Base-by-base conservation (phyloP, 257 asterid genomes). In the Knoxia roxburghii region DNA sequence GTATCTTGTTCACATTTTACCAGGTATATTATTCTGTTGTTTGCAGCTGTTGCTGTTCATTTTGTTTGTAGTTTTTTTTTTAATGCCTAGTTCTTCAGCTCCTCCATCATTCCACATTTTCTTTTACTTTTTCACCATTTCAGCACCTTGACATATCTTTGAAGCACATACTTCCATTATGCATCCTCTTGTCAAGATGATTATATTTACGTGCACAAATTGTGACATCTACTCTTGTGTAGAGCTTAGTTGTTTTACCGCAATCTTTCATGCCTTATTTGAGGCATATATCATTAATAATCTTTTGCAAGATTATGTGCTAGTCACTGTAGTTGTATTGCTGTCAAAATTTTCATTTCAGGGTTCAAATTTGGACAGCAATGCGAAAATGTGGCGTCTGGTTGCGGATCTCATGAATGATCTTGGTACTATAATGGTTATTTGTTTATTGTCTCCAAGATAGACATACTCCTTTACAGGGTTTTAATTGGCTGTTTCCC, bases 381-480 rank as follows among this genome's bases (percentile, higher is more conserved):
- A 85, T 82, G 99, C 99, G 67, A 93, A 93, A 85, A 93, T 86
- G 96, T 93, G 99, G 97, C 99, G 99, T 64, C 89, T 93, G 71
- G 96, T 90, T 78, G 97, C 99, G 46, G 99, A 93, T 80, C 92
- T 93, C 78, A 93, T 93, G 99, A 93, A 93, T 78, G 99, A 93
- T 78, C 87, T 93, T 40, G 99, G 98, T 89, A 79, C 23, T 43
- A 55, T 24, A 0, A 46, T 68, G 5, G n/a, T n/a, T n/a, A n/a
- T 43, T 15, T 26, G 12, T 48, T 29, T 27, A 9, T 21, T 63
- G 33, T 64, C 43, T 27, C 7, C 30, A 29, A 14, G 54, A 20
- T 40, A 63, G 11, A 23, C 7, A 13, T 63, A 15, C 23, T 2
- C 24, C 55, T n/a, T n/a, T n/a, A n/a, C n/a, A n/a, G n/a, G n/a